These are phyloP conservation scores for Lasiodiplodia gonubiensis DNA, from an alignment of 2,329 filamentous ascomycete species.

Conservation along the genomic window DNA sequence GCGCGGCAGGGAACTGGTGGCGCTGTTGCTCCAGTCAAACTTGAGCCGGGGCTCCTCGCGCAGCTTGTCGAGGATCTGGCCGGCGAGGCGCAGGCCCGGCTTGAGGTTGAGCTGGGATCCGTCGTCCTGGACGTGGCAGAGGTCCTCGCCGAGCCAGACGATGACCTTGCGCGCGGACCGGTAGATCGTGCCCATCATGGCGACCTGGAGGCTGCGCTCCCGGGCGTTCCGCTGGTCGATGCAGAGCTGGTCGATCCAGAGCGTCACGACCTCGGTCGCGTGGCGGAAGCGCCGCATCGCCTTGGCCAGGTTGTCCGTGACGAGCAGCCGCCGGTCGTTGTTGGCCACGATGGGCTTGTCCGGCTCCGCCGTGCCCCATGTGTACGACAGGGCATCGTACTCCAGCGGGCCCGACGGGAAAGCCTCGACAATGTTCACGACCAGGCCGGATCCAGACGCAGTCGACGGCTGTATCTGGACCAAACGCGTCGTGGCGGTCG, in stretches of 20 bases:
- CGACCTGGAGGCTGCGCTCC: slow-evolving; percentile 37
- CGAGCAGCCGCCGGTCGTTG: slow-evolving; percentile 16
- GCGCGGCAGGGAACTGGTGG: slow-evolving; percentile 2
- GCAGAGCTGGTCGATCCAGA: slow-evolving; percentile 40
- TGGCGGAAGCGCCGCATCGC: slow-evolving; percentile 34
- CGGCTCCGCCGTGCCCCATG: slow-evolving; percentile 32
- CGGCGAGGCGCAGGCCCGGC: slow-evolving; percentile 9
- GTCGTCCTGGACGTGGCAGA: slow-evolving; percentile 36
- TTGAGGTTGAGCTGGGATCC: slow-evolving; percentile 7
- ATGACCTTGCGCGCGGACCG: slow-evolving; percentile 35
- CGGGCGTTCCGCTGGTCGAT: slow-evolving; percentile 37
- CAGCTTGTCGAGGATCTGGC: slow-evolving; percentile 17
- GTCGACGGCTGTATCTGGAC: slow-evolving; percentile 19
- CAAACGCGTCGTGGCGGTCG: slow-evolving; percentile 13
- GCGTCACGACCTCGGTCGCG: neutral
- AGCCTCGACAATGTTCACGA: slow-evolving; percentile 8
- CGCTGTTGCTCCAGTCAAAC: slow-evolving; percentile 16
- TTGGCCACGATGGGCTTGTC: slow-evolving; percentile 29
- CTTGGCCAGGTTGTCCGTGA: slow-evolving; percentile 33
- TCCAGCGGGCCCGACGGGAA: slow-evolving; percentile 52
- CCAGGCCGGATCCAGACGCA: slow-evolving; percentile 5
- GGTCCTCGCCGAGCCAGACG: slow-evolving; percentile 42
- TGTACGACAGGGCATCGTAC: slow-evolving; percentile 36
- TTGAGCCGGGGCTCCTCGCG: neutral
- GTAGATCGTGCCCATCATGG: slow-evolving; percentile 40